Evolutionary conservation across 1,284 basidiomycete genomes (phyloP).

Genomic region (Cryptococcus maquisensis): DNA sequence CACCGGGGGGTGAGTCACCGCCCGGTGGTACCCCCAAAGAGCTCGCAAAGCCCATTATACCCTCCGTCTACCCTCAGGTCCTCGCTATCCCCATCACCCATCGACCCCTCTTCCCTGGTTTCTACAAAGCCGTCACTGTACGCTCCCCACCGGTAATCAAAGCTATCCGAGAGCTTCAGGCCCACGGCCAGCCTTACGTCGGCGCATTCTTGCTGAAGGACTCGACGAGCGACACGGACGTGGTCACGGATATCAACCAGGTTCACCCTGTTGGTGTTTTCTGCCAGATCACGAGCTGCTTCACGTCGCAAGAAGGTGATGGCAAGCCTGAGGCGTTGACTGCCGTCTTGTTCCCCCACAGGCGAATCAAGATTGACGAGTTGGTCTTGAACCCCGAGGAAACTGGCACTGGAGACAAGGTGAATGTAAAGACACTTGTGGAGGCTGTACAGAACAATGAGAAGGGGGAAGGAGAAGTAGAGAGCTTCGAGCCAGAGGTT

Average conservation of each 20-base stretch:
- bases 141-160: constrained; percentile 86
- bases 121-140: constrained; percentile 95
- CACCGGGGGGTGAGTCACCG: constrained; percentile 8
- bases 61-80: constrained; percentile 87
- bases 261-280: constrained; percentile 95
- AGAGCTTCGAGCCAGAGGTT: constrained; percentile 54
- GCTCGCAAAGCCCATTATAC: constrained; percentile 69
- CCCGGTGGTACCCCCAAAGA: constrained; percentile 29
- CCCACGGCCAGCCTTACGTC: constrained; percentile 93
- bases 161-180: constrained; percentile 94
- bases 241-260: constrained; percentile 81
- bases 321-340: constrained; percentile 71
- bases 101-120: constrained; percentile 92
- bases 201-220: constrained; percentile 98
- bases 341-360: constrained; percentile 91
- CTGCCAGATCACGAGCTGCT: constrained; percentile 94
- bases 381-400: constrained; percentile 51
- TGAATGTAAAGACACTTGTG: constrained; percentile 16
- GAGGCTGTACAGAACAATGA: constrained; percentile 27
- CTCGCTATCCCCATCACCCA: constrained; percentile 94
- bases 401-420: constrained; percentile 7
- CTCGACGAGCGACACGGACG: constrained; percentile 83
- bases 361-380: constrained; percentile 85
- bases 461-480: constrained; percentile 48
- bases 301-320: constrained; percentile 57